Conservation (phyloP, 116 monocot species). For the Trichopus zeylanicus region DNA sequence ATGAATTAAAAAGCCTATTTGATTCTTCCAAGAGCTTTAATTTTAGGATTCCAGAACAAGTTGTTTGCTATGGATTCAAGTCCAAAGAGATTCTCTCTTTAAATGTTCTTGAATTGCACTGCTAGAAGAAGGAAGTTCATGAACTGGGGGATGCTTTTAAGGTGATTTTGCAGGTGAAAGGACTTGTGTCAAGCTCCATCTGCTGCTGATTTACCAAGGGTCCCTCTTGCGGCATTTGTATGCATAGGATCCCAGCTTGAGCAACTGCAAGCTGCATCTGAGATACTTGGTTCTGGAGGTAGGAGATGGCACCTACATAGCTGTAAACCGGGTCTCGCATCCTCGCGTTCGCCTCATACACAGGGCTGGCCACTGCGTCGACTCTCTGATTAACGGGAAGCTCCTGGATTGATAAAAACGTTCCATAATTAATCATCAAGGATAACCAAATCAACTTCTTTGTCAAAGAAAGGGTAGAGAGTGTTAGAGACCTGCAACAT, state of each 20-base stretch:
- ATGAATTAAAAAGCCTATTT: no score
- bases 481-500: no score
- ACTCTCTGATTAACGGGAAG: slow-evolving; percentile 74
- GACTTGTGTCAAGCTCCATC: slow-evolving; percentile 3
- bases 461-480: no score
- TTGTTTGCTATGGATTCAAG: no score
- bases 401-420: no score
- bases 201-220: neutral
- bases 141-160: neutral
- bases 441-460: no score
- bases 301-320: slow-evolving; percentile 90
- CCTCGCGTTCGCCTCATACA: slow-evolving; percentile 91
- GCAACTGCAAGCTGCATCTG: slow-evolving; percentile 93
- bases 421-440: no score
- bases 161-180: slow-evolving; percentile 1
- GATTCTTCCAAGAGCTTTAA: no score
- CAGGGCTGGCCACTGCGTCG: slow-evolving; percentile 89
- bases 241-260: slow-evolving; percentile 77
- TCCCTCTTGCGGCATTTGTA: slow-evolving; percentile 74
- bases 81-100: no score
- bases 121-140: slow-evolving; percentile 5
- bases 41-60: no score
- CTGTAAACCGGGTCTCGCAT: slow-evolving; percentile 82
- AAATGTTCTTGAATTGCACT: neutral
- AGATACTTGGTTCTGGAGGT: slow-evolving; percentile 76